Conservation (phyloP, 768 basidiomycete genomes). For the Russula sp. region DNA sequence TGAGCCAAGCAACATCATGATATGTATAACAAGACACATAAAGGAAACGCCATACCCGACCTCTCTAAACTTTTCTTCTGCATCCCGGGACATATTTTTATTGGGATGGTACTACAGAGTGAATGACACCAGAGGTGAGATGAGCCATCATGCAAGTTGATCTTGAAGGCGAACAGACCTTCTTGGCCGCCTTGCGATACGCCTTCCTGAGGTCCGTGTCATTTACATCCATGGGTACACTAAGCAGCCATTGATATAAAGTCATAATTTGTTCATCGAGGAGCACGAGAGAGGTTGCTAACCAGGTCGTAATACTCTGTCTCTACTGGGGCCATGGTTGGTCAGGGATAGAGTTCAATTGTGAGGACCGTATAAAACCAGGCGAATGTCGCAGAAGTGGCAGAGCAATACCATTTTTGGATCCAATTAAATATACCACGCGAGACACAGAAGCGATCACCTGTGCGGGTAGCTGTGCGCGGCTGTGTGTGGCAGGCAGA, state of each 20-base stretch:
- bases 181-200: conserved; percentile 91
- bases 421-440: too few relatives aligned
- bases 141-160: too few relatives aligned
- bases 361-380: too few relatives aligned
- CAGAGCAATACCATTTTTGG: too few relatives aligned
- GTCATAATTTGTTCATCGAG: conserved; percentile 14
- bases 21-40: background rate
- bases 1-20: conserved; percentile 13
- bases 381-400: too few relatives aligned
- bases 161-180: conserved; percentile 46
- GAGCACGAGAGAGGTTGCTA: background rate
- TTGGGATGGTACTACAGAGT: conserved; percentile 80
- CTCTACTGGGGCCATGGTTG: conserved; percentile 80
- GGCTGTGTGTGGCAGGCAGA: too few relatives aligned
- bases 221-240: conserved; percentile 65
- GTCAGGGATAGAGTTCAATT: too few relatives aligned
- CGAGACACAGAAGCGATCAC: too few relatives aligned
- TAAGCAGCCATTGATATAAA: conserved; percentile 48
- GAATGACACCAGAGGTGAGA: background rate
- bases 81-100: conserved; percentile 90
- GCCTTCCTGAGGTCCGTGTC: conserved; percentile 90
- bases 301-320: conserved; percentile 85
- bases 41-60: conserved; percentile 59
- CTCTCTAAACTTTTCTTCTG: conserved; percentile 95
- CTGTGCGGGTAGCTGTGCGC: too few relatives aligned